Base-by-base conservation (phyloP, 495 filamentous ascomycete species). In the Melanomma pulvis-pyrius region DNA sequence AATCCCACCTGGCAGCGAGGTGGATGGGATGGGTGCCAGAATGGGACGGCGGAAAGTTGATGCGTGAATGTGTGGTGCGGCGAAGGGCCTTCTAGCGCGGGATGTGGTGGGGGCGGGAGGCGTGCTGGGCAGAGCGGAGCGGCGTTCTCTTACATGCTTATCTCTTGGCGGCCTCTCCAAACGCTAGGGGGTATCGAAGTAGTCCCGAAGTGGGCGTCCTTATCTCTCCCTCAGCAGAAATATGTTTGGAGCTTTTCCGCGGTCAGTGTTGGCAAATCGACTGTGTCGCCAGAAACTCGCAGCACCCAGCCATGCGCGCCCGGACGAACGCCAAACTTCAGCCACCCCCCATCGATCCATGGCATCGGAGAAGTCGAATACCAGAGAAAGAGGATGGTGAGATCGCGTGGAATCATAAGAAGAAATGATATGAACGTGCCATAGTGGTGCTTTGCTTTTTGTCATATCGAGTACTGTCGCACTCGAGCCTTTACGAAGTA, bases 261-360 rank as follows among this genome's bases (percentile, higher is more conserved):
- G 65, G 65, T 68, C 39, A 26, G 13, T 26, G 36, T 68, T 68
- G 59, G n/a, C 59, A 67, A 63, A 68, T 68, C n/a, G n/a, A 39
- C 26, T 56, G 52, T 68, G 65, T 68, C 65, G 41, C 52, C 29
- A 15, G 41, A 47, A 63, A 51, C 34, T 56, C 21, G 39, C 12
- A 21, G 39, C 49, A 32, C 22, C 46, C 25, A 13, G 29, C 15
- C 29, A 2, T 15, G 9, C 47, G n/a, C 30, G 24, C n/a, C 53
- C 63, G 24, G 63, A 60, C 59, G 17, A n/a, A 11, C 28, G 44
- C 47, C 56, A 54, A 46, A 17, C 36, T 9, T 1, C 25, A 54
- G 50, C 28, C n/a, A 26, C 29, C 21, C 12, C n/a, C n/a, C 39
- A 19, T 63, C 30, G 51, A 54, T 19, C 25, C 19, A 9, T 50